Conservation (phyloP, 2,329 filamentous ascomycete species). For the Bipolaris sorokiniana region DNA sequence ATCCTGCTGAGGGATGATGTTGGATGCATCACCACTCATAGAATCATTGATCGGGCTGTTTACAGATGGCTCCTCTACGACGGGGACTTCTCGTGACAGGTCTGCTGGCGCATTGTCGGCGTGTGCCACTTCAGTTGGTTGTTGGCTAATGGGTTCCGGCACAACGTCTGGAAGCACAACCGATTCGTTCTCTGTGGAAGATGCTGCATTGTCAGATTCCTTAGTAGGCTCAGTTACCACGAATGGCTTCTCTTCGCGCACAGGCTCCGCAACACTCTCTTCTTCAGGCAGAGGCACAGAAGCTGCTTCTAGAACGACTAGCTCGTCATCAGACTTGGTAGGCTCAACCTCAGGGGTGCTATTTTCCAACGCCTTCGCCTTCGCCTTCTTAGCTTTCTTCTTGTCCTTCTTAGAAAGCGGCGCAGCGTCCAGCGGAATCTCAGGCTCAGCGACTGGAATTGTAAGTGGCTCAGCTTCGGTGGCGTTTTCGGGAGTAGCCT, state of each 20-base stretch:
- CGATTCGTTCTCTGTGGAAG: constrained; percentile 8
- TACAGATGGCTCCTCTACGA: background rate
- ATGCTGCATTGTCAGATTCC: constrained; percentile 18
- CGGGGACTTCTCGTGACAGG: background rate
- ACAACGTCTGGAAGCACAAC: constrained; percentile 2
- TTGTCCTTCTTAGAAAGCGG: constrained; percentile 33
- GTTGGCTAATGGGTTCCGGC: constrained; percentile 1
- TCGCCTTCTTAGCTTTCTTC: constrained; percentile 41
- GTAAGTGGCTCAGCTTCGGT: constrained; percentile 2
- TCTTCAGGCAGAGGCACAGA: constrained; percentile 1
- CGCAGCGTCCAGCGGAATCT: constrained; percentile 1
- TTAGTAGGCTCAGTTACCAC: constrained; percentile 24
- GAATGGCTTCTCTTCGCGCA: background rate
- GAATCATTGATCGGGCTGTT: background rate
- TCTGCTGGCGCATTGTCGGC: background rate
- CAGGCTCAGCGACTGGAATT: background rate
- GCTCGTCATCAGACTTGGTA: background rate
- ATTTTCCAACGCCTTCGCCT: constrained; percentile 26
- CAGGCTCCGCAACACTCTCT: constrained; percentile 7
- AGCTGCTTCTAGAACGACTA: background rate
- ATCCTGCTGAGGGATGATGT: constrained; percentile 1
- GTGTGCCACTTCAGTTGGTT: background rate
- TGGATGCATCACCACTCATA: background rate
- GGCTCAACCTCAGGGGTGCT: constrained; percentile 13
- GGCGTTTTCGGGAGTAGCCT: background rate